Evolutionary conservation across 1,284 basidiomycete genomes (phyloP).

Genomic region (Naganishia sp.): DNA sequence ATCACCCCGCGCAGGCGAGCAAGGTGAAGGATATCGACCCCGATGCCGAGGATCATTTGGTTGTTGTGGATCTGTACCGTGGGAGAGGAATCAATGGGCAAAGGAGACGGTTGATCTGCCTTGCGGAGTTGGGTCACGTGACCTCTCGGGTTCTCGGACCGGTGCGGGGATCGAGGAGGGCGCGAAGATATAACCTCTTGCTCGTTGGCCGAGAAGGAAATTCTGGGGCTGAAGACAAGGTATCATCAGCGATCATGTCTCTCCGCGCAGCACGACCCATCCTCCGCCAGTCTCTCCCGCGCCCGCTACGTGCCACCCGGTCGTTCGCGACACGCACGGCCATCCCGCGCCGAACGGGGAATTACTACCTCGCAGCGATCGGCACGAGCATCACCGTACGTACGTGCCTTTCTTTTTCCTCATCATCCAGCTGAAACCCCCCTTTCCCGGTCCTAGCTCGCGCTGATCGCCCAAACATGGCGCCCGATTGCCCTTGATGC

Average conservation of each 20-base stretch:
- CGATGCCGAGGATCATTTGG: slow-evolving; percentile 31
- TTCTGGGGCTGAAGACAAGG: no score
- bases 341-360: not conserved
- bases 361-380: not conserved
- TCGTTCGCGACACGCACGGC: not conserved
- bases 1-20: slow-evolving; percentile 17
- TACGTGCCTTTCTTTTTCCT: not conserved
- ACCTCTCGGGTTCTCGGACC: no score
- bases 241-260: not conserved
- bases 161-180: no score
- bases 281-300: not conserved
- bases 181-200: no score
- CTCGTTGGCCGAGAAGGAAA: no score
- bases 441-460: not conserved
- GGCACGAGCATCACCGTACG: not conserved
- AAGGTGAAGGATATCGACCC: slow-evolving; percentile 29
- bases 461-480: not conserved
- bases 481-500: slow-evolving; percentile 20
- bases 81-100: not conserved
- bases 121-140: no score
- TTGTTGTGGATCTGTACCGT: not conserved
- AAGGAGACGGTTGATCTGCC: no score
- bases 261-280: not conserved
- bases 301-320: not conserved
- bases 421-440: not conserved